A percentile compares a stretch with the other conserved stretches of the same genome.
Conservation (phyloP, 805 yeast species). For the Ogataea pilisensis region DNA sequence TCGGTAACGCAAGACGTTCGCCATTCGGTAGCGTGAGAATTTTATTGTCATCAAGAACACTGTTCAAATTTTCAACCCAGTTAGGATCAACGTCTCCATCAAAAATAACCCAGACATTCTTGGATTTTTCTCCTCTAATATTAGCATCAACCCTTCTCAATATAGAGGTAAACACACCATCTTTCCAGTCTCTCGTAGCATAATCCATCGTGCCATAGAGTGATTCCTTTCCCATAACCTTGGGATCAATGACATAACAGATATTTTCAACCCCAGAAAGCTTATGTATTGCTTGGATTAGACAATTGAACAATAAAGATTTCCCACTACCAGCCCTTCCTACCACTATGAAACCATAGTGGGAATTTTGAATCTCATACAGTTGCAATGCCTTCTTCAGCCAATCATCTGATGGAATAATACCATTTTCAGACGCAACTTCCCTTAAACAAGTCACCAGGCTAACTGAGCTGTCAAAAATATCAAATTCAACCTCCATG, state of each 20-base stretch:
- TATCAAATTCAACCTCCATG: conserved; percentile 23
- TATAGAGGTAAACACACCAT: conserved; percentile 73
- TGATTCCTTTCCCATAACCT: conserved; percentile 60
- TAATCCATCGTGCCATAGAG: conserved; percentile 70
- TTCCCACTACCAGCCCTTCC: conserved; percentile 81
- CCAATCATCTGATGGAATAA: conserved; percentile 39
- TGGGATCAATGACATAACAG: conserved; percentile 61
- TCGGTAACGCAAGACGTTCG: conserved; percentile 69
- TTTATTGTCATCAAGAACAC: conserved; percentile 86
- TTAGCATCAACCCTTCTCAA: conserved; percentile 55
- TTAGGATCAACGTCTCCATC: conserved; percentile 94
- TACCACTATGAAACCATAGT: conserved; percentile 77
- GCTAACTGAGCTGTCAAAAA: conserved; percentile 11
- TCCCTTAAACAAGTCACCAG: conserved; percentile 27
- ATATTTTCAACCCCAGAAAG: conserved; percentile 33
- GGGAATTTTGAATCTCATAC: conserved; percentile 52
- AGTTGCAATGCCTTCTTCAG: conserved; percentile 56
- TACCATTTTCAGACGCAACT: conserved; percentile 32
- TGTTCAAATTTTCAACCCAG: conserved; percentile 89
- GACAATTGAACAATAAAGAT: conserved; percentile 46
- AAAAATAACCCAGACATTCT: conserved; percentile 71
- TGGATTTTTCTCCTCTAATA: conserved; percentile 52
- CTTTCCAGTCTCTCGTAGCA: conserved; percentile 87
- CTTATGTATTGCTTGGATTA: conserved; percentile 40
- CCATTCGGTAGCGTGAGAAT: conserved; percentile 84